Percentiles rank a stretch among this genome's conserved stretches.
Conservation (phyloP, 1,139 yeast genomes). For the Geotrichum aggregatum region DNA sequence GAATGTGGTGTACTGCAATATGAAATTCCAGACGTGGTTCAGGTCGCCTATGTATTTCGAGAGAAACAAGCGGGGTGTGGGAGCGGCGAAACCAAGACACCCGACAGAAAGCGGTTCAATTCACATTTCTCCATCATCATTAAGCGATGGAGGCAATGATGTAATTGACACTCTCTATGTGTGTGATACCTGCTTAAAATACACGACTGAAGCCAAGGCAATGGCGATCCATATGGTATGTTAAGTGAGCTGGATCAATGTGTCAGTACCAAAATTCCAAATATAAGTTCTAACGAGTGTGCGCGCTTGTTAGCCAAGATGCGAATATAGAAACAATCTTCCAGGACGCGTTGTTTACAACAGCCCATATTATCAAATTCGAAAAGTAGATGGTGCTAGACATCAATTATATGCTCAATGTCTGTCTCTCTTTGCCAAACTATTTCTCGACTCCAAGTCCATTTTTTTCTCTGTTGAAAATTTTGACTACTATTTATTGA, state of each 20-base stretch:
- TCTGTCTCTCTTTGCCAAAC: constrained; percentile 75
- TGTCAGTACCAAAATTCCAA: too few relatives aligned
- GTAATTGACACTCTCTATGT: constrained; percentile 58
- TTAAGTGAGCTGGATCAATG: too few relatives aligned
- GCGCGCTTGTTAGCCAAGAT: constrained; percentile 39
- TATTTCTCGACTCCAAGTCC: constrained; percentile 87
- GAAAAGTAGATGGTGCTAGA: constrained; percentile 61
- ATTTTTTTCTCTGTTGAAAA: constrained; percentile 73
- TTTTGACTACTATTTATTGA: constrained; percentile 71
- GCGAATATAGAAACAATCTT: constrained; percentile 45
- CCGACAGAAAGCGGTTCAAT: constrained; percentile 20
- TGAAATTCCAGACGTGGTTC: constrained; percentile 74
- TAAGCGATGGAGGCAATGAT: too few relatives aligned
- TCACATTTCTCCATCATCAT: constrained; percentile 8
- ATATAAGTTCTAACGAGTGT: too few relatives aligned
- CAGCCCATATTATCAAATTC: constrained; percentile 54
- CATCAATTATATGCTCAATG: constrained; percentile 69
- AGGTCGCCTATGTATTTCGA: constrained; percentile 74
- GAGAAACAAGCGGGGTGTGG: constrained; percentile 25
- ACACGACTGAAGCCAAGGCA: constrained; percentile 46
- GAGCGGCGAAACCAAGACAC: constrained; percentile 20
- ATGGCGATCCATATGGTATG: constrained; percentile 32
- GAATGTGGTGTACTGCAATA: constrained; percentile 59
- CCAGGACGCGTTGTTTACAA: constrained; percentile 71
- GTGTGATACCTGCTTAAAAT: constrained; percentile 82